Conservation (phyloP, 805 yeast genomes). For the Lipomyces orientalis region DNA sequence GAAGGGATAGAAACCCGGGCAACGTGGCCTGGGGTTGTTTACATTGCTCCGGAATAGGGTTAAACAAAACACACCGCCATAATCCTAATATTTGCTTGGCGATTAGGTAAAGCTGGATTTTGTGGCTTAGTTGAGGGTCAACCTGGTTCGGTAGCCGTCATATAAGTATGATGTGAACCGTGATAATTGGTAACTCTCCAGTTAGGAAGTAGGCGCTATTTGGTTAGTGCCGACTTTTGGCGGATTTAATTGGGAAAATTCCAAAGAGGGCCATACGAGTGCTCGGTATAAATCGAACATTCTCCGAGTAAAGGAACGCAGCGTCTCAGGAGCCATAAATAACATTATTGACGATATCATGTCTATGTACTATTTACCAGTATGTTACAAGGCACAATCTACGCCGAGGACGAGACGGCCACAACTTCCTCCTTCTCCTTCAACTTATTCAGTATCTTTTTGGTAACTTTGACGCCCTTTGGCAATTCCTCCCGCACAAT, state of each 20-base stretch:
- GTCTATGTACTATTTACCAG: not conserved
- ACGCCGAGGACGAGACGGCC: not conserved
- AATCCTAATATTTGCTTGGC: not conserved
- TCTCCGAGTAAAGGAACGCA: no score
- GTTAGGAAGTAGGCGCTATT: not conserved
- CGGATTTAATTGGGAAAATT: no score
- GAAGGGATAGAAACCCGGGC: not conserved
- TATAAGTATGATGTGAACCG: not conserved
- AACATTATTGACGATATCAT: not conserved
- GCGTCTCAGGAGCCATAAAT: not conserved
- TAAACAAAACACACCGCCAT: not conserved
- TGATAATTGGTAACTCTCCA: not conserved
- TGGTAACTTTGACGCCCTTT: not conserved
- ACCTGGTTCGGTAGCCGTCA: not conserved
- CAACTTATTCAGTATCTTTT: not conserved
- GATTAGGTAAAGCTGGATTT: no score
- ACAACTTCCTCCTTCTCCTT: not conserved
- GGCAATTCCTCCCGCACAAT: slow-evolving; percentile 6
- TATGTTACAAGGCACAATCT: not conserved
- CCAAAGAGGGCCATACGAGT: no score
- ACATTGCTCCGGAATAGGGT: not conserved
- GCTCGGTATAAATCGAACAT: no score
- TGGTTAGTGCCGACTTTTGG: not conserved
- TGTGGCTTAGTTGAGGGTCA: not conserved
- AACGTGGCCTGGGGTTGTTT: not conserved